A percentile compares a stretch with the other conserved stretches of the same genome.
Evolutionary conservation across 257 asterid species (phyloP).

Genomic region (Capsicum pubescens): DNA sequence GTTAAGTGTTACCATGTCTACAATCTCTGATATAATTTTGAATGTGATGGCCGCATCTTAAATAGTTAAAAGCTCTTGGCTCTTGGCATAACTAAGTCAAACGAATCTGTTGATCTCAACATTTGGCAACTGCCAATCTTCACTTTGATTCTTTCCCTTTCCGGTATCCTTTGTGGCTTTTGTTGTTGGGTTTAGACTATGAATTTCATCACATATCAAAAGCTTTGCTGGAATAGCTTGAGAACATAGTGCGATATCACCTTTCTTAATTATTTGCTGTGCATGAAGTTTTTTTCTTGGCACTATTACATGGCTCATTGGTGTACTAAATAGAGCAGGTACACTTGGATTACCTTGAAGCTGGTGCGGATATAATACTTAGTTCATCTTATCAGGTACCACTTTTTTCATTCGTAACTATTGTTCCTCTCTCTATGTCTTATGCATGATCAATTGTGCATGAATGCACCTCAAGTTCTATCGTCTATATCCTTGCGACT

Average conservation of each 20-base stretch:
- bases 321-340: conserved; percentile 61
- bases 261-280: not conserved
- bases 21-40: conserved; percentile 25
- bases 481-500: conserved; percentile 15
- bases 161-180: not conserved
- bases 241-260: not conserved
- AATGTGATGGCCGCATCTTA: not conserved
- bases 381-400: conserved; percentile 90
- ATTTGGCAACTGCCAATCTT: conserved; percentile 17
- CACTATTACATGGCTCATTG: conserved; percentile 29
- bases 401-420: conserved; percentile 14
- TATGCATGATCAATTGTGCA: not conserved
- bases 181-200: not conserved
- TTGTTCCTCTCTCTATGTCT: conserved; percentile 17
- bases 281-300: not conserved
- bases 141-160: conserved; percentile 11
- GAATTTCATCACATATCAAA: conserved; percentile 10
- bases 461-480: conserved; percentile 4
- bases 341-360: conserved; percentile 92
- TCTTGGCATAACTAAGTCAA: conserved; percentile 6
- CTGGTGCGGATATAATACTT: conserved; percentile 84
- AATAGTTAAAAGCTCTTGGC: conserved; percentile 22
- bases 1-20: conserved; percentile 25
- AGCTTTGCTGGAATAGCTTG: not conserved
- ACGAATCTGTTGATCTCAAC: conserved; percentile 15